These are phyloP conservation scores for Sphagnum contortum DNA, from an alignment of 225 moss, liverwort and hornwort species.

Conservation along the genomic window DNA sequence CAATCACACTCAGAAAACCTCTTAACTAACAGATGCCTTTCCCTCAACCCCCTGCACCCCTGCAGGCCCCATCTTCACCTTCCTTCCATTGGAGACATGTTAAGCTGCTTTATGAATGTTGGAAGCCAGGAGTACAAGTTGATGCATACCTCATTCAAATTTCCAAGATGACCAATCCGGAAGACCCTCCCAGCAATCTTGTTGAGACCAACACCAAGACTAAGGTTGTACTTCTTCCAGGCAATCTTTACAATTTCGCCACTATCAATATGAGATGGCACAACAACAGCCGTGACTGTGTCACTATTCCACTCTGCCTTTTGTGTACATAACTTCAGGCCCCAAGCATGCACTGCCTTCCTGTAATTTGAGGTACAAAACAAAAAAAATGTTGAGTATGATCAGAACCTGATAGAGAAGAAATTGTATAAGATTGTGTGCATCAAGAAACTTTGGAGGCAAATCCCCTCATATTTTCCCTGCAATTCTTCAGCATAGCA, in stretches of 20 bases:
- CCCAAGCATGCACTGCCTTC: conserved; percentile 40
- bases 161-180: conserved; percentile 34
- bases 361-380: background rate
- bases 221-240: conserved; percentile 43
- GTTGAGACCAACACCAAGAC: conserved; percentile 33
- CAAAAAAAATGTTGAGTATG: too few relatives aligned
- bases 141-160: conserved; percentile 22
- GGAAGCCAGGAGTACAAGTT: too few relatives aligned
- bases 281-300: conserved; percentile 33
- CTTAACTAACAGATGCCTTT: too few relatives aligned
- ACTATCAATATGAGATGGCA: conserved; percentile 30
- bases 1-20: too few relatives aligned
- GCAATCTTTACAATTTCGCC: conserved; percentile 30
- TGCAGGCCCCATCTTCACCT: too few relatives aligned
- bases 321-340: conserved; percentile 21
- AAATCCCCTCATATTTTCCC: background rate
- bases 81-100: too few relatives aligned
- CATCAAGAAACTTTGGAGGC: background rate
- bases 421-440: background rate
- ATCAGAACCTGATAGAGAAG: too few relatives aligned
- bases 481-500: background rate
- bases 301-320: conserved; percentile 33
- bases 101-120: too few relatives aligned
- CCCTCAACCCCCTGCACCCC: too few relatives aligned
- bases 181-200: conserved; percentile 32